Base-by-base conservation (phyloP, 2,329 filamentous ascomycete species). In the Piedraia hortae region DNA sequence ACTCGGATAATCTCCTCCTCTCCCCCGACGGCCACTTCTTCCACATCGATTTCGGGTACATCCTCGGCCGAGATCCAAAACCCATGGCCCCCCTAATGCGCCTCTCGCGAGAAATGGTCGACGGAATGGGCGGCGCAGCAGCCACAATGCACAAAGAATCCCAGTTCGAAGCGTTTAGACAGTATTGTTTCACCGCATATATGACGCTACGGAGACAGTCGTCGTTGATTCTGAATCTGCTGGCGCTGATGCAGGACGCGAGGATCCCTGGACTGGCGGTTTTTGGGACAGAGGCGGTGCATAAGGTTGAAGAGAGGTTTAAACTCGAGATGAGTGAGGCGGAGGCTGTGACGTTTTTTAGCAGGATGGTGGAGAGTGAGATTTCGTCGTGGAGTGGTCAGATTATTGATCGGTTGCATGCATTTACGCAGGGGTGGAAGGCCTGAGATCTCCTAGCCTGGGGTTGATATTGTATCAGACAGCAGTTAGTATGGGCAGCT, bases 31-130 rank as follows among this genome's bases (percentile, higher is more conserved):
- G 64, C 4, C 77, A 88, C 45, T 97, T 97, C 53, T 91, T 97
- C 58, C 85, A 97, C 43, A 80, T 82, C 14, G 85, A 97, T 44
- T 97, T 97, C 37, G 85, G 88, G 18, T 97, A 89, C 46, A 97
- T 97, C 29, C 68, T 97, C 1, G 85, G 85, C 10, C 73, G 85
- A 18, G 85, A 97, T 34, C 85, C 85, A 0, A 97, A 97, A 41
- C 85, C 85, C 0, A 93, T 97, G 40, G 82, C 85, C 0, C 85
- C 85, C 0, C 66, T 82, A 23, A 90, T 97, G 69, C 97, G 97
- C 45, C 62, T 97, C 5, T 82, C 72, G 39, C 82, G 80, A 35
- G 82, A 97, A 41, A 97, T 97, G 85, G 75, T 93, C 3, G 85
- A 97, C 38, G 85, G 80, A 30, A 91, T 97, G 77, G 88, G 88